Base-by-base conservation (phyloP, 23 red algal species). In the Gracilaria gracilis region DNA sequence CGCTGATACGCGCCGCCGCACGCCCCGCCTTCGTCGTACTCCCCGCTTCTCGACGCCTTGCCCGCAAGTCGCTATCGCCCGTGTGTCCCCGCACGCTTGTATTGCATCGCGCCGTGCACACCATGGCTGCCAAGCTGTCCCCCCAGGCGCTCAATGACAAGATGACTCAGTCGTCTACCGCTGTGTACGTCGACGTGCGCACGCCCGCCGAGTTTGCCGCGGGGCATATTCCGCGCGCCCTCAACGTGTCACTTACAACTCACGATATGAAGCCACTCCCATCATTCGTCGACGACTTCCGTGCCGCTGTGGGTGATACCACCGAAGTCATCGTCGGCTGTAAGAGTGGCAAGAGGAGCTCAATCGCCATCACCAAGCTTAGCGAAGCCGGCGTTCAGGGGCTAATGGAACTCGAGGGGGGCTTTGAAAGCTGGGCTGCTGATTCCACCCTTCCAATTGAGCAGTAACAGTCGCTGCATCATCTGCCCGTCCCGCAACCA, bases 261-360 rank as follows among this genome's bases (percentile, higher is more conserved):
- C 33, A 33, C 79, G 58, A 82, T 17, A 77, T 77, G 72, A 77
- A 77, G n/a, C 72, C 72, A 21, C 72, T 77, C 4, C 33, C 53
- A 1, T 82, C 79, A 4, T 82, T 82, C 36, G 79, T 82, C 27
- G 79, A 82, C 15, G 79, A 82, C 27, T 59, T 82, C 23, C 53
- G 58, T 16, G 37, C 53, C 16, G 79, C 79, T 64, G 58, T 82
- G 15, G 53, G 54, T 20, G 53, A 59, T 40, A 54, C 53, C 0
- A 27, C 79, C 23, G 38, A 82, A 6, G 28, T 82, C 34, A 82
- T 64, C 19, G 79, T 82, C 58, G 79, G 79, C 5, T 82, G 79
- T 54, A 82, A 82, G 54, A 82, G 79, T 21, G 79, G 79, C 24
- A 82, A 82, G 42, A n/a, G 79, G 9, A 82, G 79, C 79, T 36